Conservation (phyloP, 208 protist species). For the Acanthamoeba royreba region DNA sequence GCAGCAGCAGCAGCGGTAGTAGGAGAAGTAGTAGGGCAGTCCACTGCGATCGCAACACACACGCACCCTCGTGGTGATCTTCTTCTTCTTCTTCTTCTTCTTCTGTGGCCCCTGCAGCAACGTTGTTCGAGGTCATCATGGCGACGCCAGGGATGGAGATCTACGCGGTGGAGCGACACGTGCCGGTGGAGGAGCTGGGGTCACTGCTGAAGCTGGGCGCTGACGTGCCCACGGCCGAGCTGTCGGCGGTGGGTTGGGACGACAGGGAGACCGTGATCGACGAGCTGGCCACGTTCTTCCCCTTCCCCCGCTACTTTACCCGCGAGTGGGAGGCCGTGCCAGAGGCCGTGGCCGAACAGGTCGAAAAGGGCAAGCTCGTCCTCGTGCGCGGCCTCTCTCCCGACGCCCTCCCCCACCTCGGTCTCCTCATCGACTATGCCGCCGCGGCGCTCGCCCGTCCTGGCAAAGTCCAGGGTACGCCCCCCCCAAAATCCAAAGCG, state of each 20-base stretch:
- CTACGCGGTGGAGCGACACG: not conserved
- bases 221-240: not conserved
- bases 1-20: too few species aligned
- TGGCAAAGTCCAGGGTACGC: not conserved
- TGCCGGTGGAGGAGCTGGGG: not conserved
- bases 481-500: too few species aligned
- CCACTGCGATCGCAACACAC: too few species aligned
- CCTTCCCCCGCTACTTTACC: not conserved
- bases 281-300: slow-evolving; percentile 38
- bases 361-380: not conserved
- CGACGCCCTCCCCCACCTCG: not conserved
- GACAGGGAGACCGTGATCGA: slow-evolving; percentile 11
- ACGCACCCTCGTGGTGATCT: too few species aligned
- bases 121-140: too few species aligned
- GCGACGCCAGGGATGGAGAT: not conserved
- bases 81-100: too few species aligned
- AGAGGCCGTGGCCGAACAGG: not conserved
- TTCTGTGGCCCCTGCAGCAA: too few species aligned
- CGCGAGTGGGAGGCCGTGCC: not conserved
- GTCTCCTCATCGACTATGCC: not conserved
- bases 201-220: not conserved
- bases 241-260: not conserved
- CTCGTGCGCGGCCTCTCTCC: not conserved
- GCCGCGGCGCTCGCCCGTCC: not conserved
- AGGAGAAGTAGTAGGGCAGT: too few species aligned